Evolutionary conservation across 495 filamentous ascomycete species (phyloP).

Genomic region (Penicillium ochrochloron): DNA sequence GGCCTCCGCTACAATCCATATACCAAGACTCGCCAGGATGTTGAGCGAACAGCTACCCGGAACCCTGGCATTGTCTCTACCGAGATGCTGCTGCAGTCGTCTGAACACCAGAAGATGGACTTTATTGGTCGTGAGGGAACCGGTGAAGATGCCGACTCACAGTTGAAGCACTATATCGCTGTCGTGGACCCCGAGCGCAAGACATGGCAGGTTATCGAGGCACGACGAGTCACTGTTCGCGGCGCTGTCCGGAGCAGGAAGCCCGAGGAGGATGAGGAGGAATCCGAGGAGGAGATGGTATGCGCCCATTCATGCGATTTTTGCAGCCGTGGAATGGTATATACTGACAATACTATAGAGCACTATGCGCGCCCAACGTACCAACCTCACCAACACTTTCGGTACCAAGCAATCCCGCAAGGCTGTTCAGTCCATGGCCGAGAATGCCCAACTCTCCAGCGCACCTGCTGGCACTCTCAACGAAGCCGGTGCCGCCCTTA

Average conservation of each 20-base stretch:
- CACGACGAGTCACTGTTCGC: constrained; percentile 74
- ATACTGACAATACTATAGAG: constrained; percentile 37
- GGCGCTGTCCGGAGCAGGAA: constrained; percentile 61
- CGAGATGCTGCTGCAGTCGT: constrained; percentile 80
- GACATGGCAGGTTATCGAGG: constrained; percentile 74
- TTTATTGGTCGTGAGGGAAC: constrained; percentile 78
- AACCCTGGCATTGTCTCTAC: constrained; percentile 48
- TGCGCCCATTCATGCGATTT: constrained; percentile 2
- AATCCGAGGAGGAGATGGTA: constrained; percentile 48
- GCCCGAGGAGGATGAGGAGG: constrained; percentile 41
- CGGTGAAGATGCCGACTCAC: constrained; percentile 60
- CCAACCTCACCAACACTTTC: constrained; percentile 82
- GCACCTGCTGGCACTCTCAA: constrained; percentile 54
- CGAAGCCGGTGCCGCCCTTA: constrained; percentile 62
- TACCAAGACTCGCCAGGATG: constrained; percentile 54
- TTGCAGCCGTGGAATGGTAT: background rate
- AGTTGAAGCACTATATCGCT: constrained; percentile 84
- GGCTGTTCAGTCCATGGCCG: constrained; percentile 72
- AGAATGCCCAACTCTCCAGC: constrained; percentile 72
- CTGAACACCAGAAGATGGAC: constrained; percentile 75
- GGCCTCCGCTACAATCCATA: constrained; percentile 67
- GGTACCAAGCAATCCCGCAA: constrained; percentile 94
- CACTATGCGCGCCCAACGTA: constrained; percentile 62
- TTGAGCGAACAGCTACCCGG: constrained; percentile 39
- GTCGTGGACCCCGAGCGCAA: constrained; percentile 77